phyloP scores from a whole-genome alignment of 345 rosid species.

The Noccaea caerulescens region DNA sequence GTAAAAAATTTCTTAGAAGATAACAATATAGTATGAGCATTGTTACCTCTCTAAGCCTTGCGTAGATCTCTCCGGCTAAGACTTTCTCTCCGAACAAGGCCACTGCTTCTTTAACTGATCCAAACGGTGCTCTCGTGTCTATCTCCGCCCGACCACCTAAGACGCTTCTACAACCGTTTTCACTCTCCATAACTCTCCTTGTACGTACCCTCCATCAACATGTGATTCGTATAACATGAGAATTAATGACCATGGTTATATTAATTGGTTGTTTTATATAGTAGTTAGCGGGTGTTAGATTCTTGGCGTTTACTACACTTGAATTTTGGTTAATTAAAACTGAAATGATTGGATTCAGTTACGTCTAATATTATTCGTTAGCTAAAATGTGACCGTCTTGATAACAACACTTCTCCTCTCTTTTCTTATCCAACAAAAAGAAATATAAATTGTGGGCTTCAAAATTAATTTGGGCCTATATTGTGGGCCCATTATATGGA shows the following conservation, averaged over 20 bases:
- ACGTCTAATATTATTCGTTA: conserved; percentile 20
- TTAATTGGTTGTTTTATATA: background rate
- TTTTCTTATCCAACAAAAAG: background rate
- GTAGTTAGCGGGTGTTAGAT: conserved; percentile 26
- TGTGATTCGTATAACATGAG: background rate
- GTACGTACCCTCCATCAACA: background rate
- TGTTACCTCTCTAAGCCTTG: conserved; percentile 57
- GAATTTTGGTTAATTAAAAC: conserved; percentile 30
- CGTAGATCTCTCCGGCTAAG: conserved; percentile 60
- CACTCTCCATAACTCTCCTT: conserved; percentile 36
- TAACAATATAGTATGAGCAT: background rate
- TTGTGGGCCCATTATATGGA: background rate
- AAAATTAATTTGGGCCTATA: background rate
- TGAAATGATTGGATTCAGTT: conserved; percentile 33
- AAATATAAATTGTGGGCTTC: background rate
- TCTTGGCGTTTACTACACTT: conserved; percentile 46
- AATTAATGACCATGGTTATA: background rate
- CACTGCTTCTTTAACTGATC: conserved; percentile 85
- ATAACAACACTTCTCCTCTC: conserved; percentile 41
- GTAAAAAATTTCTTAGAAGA: background rate
- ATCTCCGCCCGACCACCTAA: conserved; percentile 59
- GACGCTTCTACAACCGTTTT: conserved; percentile 25
- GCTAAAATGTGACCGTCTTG: conserved; percentile 23
- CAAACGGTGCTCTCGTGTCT: conserved; percentile 69
- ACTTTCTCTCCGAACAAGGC: conserved; percentile 74